Percentiles rank a stretch among this genome's conserved stretches.
These are phyloP conservation scores for Xylaria venustula DNA, from an alignment of 495 filamentous ascomycete genomes.

Conservation along the genomic window DNA sequence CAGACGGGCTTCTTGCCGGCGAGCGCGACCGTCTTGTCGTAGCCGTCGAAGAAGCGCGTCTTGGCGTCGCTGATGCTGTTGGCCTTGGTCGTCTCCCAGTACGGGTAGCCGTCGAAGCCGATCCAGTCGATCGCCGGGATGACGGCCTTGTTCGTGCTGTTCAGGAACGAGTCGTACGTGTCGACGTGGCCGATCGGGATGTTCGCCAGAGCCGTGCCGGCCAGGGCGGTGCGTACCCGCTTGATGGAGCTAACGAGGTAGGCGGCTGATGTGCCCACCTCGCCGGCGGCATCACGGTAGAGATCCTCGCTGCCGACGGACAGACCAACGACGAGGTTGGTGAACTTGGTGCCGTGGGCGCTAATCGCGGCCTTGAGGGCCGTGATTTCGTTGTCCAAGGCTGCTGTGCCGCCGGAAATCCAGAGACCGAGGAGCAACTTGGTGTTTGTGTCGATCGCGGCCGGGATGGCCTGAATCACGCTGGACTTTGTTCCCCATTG, in stretches of 20 bases:
- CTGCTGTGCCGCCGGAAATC: conserved; percentile 59
- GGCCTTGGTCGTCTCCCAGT: conserved; percentile 63
- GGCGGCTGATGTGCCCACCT: conserved; percentile 54
- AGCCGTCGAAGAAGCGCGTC: conserved; percentile 58
- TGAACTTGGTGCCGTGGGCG: conserved; percentile 59
- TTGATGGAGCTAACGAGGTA: conserved; percentile 60
- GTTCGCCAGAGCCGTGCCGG: conserved; percentile 51
- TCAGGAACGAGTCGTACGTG: conserved; percentile 79
- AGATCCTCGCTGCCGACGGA: conserved; percentile 84
- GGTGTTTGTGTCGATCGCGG: conserved; percentile 65
- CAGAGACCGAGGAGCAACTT: conserved; percentile 71
- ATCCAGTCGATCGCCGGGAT: conserved; percentile 66
- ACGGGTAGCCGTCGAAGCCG: conserved; percentile 68
- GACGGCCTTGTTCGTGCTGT: conserved; percentile 64
- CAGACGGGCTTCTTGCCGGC: conserved; percentile 67
- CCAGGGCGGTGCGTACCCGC: conserved; percentile 54
- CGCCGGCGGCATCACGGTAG: conserved; percentile 65
- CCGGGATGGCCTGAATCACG: conserved; percentile 63
- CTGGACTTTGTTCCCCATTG: conserved; percentile 55
- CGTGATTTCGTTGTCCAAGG: conserved; percentile 60
- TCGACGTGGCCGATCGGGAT: conserved; percentile 76
- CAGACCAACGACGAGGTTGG: conserved; percentile 67
- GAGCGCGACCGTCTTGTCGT: conserved; percentile 55
- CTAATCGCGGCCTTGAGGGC: conserved; percentile 61
- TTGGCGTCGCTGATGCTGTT: conserved; percentile 62